These are phyloP conservation scores for Cornus kousa DNA, from an alignment of 148 eudicot species.

Conservation along the genomic window DNA sequence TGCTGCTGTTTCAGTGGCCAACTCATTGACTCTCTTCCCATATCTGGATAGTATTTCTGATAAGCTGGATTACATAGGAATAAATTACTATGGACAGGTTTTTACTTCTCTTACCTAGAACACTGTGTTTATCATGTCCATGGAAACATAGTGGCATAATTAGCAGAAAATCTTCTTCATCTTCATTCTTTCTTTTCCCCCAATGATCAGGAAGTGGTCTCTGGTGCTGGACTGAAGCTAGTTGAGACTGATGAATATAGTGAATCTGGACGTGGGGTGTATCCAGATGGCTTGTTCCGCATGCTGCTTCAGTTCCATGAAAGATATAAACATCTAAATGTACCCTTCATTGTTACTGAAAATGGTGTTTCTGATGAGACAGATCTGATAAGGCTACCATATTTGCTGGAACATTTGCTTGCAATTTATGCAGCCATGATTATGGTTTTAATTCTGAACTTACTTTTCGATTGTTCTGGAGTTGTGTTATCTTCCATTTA, in stretches of 20 bases:
- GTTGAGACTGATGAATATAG: slow-evolving; percentile 88
- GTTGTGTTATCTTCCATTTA: slow-evolving; percentile 2
- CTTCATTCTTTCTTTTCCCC: neutral
- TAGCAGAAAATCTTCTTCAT: neutral
- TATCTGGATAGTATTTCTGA: slow-evolving; percentile 68
- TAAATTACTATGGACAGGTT: slow-evolving; percentile 98
- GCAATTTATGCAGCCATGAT: slow-evolving; percentile 91
- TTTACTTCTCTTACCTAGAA: neutral
- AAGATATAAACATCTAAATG: slow-evolving; percentile 83
- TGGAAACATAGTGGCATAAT: neutral
- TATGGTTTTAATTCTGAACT: slow-evolving; percentile 46
- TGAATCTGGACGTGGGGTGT: slow-evolving; percentile 95
- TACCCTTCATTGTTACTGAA: slow-evolving; percentile 85
- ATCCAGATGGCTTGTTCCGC: slow-evolving; percentile 96
- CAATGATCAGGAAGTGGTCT: slow-evolving; percentile 66
- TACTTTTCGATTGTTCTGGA: neutral
- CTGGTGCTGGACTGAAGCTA: slow-evolving; percentile 85
- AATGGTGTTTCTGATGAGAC: slow-evolving; percentile 95
- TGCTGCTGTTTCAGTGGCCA: slow-evolving; percentile 76
- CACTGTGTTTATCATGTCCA: neutral
- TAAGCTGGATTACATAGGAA: slow-evolving; percentile 87
- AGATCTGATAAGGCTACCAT: slow-evolving; percentile 85
- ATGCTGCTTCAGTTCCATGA: slow-evolving; percentile 86
- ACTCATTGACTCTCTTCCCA: slow-evolving; percentile 73
- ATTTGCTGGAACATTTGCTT: slow-evolving; percentile 83